Conservation (phyloP, 441 rosid species). For the Gossypium gossypioides region DNA sequence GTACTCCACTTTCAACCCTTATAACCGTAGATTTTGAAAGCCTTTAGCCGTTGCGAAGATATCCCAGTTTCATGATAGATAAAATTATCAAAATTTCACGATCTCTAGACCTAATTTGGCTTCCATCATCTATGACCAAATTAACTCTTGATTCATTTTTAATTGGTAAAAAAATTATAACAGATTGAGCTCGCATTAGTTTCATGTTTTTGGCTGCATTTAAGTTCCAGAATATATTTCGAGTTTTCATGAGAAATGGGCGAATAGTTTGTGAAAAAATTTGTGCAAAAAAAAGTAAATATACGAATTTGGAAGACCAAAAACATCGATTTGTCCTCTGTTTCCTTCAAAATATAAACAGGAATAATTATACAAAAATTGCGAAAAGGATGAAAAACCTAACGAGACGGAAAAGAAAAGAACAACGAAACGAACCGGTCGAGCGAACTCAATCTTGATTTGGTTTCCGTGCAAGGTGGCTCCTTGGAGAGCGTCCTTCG, state of each 20-base stretch:
- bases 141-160: background rate
- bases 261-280: background rate
- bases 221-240: background rate
- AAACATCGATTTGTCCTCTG: background rate
- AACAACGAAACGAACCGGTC: constrained; percentile 76
- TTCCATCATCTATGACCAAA: background rate
- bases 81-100: background rate
- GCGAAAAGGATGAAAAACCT: background rate
- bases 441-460: constrained; percentile 63
- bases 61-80: background rate
- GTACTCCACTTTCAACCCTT: background rate
- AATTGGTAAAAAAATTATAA: background rate
- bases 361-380: constrained; percentile 12
- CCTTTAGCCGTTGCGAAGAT: background rate
- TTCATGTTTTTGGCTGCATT: background rate
- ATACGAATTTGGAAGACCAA: background rate
- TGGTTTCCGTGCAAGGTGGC: constrained; percentile 32
- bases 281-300: too few species aligned
- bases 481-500: constrained; percentile 57
- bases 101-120: background rate
- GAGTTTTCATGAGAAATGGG: background rate
- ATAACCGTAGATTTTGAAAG: background rate
- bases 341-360: background rate
- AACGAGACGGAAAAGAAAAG: constrained; percentile 16
- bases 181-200: background rate